These are phyloP conservation scores for Aspergillus sp. DNA, from an alignment of 2,329 filamentous ascomycete genomes.

Conservation along the genomic window DNA sequence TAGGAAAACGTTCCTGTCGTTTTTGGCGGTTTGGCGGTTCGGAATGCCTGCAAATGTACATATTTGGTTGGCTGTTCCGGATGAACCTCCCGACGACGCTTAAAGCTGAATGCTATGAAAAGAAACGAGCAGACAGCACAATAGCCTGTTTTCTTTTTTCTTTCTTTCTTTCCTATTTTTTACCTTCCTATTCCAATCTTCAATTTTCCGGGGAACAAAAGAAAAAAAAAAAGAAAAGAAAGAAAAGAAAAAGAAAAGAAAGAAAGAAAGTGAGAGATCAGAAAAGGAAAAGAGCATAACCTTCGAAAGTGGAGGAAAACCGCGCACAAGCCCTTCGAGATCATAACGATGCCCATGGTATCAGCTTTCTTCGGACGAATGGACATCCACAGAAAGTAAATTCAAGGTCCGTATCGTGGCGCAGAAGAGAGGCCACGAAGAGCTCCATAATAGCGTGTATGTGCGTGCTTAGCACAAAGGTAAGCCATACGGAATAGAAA, in stretches of 20 bases:
- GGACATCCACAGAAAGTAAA: not conserved
- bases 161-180: too few species aligned
- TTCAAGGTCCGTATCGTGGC: not conserved
- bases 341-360: not conserved
- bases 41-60: conserved; percentile 5
- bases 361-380: not conserved
- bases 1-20: conserved; percentile 8
- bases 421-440: not conserved
- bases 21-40: conserved; percentile 1
- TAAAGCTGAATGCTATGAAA: not conserved
- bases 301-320: not conserved
- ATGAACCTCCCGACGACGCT: conserved; percentile 2
- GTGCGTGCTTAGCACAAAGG: too few species aligned
- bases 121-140: too few species aligned
- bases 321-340: not conserved
- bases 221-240: too few species aligned
- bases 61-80: conserved; percentile 7
- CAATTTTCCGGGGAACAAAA: too few species aligned
- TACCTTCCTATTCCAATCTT: too few species aligned
- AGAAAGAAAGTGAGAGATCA: not conserved
- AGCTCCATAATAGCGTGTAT: too few species aligned
- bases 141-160: too few species aligned
- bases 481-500: too few species aligned
- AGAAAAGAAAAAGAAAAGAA: not conserved
- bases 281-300: not conserved